Evolutionary conservation across 176 grass and related monocot genomes (phyloP).

Genomic region (Panicum miliaceum): DNA sequence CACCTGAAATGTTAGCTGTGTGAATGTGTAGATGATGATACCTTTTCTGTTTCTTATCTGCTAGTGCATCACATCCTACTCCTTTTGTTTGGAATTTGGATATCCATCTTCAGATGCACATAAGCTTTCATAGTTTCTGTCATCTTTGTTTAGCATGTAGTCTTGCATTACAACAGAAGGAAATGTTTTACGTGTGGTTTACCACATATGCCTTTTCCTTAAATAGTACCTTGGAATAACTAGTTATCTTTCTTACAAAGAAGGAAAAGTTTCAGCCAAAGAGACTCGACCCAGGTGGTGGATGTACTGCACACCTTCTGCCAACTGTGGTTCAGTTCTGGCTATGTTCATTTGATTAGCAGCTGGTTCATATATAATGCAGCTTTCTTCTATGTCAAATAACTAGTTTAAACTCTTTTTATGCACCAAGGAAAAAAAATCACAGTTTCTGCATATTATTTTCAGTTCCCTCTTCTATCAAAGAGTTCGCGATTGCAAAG

Average conservation of each 20-base stretch:
- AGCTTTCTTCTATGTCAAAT: slow-evolving; percentile 10
- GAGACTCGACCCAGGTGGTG: neutral
- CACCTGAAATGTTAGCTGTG: slow-evolving; percentile 3
- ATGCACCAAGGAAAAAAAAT: neutral
- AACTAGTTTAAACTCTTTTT: slow-evolving; percentile 14
- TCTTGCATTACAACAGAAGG: slow-evolving; percentile 27
- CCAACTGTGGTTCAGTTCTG: neutral
- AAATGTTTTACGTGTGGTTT: slow-evolving; percentile 4
- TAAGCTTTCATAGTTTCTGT: slow-evolving; percentile 14
- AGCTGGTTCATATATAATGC: neutral
- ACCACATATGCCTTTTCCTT: neutral
- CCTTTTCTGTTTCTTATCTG: slow-evolving; percentile 8
- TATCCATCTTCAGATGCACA: slow-evolving; percentile 5
- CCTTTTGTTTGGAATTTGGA: slow-evolving; percentile 22
- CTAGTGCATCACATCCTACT: neutral
- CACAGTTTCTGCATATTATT: slow-evolving; percentile 24
- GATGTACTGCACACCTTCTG: neutral
- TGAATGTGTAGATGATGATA: neutral
- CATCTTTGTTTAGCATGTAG: neutral
- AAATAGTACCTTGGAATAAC: neutral
- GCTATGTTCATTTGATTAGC: slow-evolving; percentile 7
- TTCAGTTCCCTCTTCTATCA: slow-evolving; percentile 97
- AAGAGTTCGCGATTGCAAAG: slow-evolving; percentile 92
- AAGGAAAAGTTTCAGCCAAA: neutral
- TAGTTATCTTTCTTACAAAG: neutral